phyloP scores from a whole-genome alignment of 371 early-diverging fungal genomes.

The Nematocida sp. region DNA sequence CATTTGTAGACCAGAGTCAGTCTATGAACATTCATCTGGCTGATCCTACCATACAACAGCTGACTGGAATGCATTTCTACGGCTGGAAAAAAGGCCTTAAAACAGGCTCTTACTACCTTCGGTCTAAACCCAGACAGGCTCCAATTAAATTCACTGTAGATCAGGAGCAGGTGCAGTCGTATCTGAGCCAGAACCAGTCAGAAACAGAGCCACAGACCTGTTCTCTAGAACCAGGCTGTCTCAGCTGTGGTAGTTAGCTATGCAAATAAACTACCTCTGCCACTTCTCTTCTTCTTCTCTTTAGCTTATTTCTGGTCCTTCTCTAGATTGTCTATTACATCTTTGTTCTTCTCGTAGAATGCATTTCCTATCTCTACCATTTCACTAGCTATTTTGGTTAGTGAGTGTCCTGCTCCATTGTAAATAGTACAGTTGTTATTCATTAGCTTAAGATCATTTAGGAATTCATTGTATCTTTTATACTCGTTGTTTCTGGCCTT shows the following conservation, averaged over 20 bases:
- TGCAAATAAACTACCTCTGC: background rate
- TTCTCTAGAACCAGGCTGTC: conserved; percentile 36
- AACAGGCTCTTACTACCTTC: conserved; percentile 98
- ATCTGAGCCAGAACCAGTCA: conserved; percentile 17
- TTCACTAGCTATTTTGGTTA: conserved; percentile 62
- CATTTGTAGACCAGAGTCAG: conserved; percentile 95
- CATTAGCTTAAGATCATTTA: conserved; percentile 62
- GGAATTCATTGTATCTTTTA: conserved; percentile 54
- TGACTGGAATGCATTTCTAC: conserved; percentile 97
- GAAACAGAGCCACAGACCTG: background rate
- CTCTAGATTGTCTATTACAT: conserved; percentile 31
- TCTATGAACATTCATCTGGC: conserved; percentile 91
- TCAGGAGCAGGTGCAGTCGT: conserved; percentile 49
- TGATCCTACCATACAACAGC: conserved; percentile 77
- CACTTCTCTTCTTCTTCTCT: background rate
- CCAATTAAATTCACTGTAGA: conserved; percentile 83
- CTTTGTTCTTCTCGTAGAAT: conserved; percentile 20
- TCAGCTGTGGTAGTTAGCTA: conserved; percentile 41
- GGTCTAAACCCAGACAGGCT: conserved; percentile 87
- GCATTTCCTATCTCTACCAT: conserved; percentile 37
- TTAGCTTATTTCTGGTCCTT: background rate
- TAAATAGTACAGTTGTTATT: conserved; percentile 62
- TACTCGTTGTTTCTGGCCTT: conserved; percentile 60
- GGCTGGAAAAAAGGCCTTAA: conserved; percentile 95
- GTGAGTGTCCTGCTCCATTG: conserved; percentile 64